Base-by-base conservation (phyloP, 148 eudicot genomes). In the Suaeda aralocaspica region DNA sequence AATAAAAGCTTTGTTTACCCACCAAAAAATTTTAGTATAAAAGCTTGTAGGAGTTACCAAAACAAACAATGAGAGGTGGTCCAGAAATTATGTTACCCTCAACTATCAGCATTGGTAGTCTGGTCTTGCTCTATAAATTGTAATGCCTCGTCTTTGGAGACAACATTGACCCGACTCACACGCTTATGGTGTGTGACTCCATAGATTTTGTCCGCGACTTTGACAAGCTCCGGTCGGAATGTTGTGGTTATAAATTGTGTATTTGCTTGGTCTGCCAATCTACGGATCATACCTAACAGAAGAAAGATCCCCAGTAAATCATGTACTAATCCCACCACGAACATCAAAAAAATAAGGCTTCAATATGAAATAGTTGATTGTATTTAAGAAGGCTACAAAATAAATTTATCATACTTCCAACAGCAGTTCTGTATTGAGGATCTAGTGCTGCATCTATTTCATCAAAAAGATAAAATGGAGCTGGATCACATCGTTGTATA, bases 381-480 rank as follows among this genome's bases (percentile, higher is more conserved):
- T 39, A 59, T 16, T 15, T 21, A 58, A 1, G 2, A 36, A 63
- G 9, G 25, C 44, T 34, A 36, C 7, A 74, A 19, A 74, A 50
- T 15, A 41, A 52, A 55, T 55, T 33, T 53, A 91, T 97, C 96
- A 94, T 94, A 94, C 98, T 87, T 76, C 99, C 99, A 63, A 95
- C 99, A 69, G 99, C 97, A 65, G 97, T 91, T 89, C 99, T 79
- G 79, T 95, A 95, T 83, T 95, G 99, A 79, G 99, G 96, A 84
- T 95, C 99, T 67, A 95, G 85, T 61, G 99, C 99, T 42, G 99
- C 99, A 81, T 91, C 99, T 69, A 95, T 95, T 84, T 95, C 99
- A 74, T 95, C 97, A 79, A 95, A 95, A 74, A 95, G 97, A 85
- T 95, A 95, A 78, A 91, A 91, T 16, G 99, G 99, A 72, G 99